Evolutionary conservation across 2,329 filamentous ascomycete species (phyloP).

Genomic region (Botrytis byssoidea): DNA sequence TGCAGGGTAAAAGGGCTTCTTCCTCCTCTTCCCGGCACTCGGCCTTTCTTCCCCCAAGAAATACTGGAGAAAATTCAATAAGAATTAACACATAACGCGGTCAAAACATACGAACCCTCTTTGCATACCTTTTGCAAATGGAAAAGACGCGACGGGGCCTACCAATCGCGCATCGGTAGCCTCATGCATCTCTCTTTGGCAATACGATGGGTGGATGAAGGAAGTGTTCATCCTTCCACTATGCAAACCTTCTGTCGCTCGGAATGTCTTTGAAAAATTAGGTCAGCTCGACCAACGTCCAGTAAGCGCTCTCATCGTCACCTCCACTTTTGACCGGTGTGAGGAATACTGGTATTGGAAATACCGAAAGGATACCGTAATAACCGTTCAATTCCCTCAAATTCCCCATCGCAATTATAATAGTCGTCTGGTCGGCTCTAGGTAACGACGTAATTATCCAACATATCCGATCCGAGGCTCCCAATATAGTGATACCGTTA

Average conservation of each 20-base stretch:
- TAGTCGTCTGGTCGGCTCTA: neutral
- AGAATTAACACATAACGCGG: neutral
- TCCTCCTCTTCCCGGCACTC: neutral
- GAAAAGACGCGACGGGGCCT: conserved; percentile 1
- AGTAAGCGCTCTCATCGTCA: neutral
- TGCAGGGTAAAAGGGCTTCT: neutral
- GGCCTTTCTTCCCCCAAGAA: neutral
- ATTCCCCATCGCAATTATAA: neutral
- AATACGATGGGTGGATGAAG: conserved; percentile 4
- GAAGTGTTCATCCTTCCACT: conserved; percentile 11
- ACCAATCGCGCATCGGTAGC: conserved; percentile 6
- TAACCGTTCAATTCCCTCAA: conserved; percentile 13
- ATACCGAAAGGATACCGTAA: conserved; percentile 1
- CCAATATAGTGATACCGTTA: neutral
- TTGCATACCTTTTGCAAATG: neutral
- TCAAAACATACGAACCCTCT: conserved; percentile 12
- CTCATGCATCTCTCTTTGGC: conserved; percentile 11
- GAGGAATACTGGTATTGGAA: conserved; percentile 11
- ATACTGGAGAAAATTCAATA: conserved; percentile 3
- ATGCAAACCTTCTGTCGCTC: neutral
- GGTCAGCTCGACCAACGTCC: neutral
- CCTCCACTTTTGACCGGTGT: conserved; percentile 2
- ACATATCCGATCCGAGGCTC: neutral
- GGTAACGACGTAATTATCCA: conserved; percentile 2
- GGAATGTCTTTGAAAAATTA: conserved; percentile 2